These are phyloP conservation scores for Naganishia sp. DNA, from an alignment of 1,284 basidiomycete species.

Conservation along the genomic window DNA sequence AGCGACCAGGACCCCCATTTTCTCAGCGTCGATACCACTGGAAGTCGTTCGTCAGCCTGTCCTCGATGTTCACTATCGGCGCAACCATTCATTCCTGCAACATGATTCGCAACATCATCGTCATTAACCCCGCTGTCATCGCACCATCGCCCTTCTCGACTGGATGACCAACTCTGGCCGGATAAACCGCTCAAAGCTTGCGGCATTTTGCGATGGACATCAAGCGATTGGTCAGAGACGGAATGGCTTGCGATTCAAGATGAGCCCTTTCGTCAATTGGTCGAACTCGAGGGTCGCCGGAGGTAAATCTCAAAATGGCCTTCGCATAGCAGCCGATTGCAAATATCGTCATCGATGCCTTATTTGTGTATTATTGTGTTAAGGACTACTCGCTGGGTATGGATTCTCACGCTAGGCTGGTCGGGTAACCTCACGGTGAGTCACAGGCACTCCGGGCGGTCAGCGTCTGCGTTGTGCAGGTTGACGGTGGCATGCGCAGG, in stretches of 20 bases:
- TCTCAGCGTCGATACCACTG: too few species aligned
- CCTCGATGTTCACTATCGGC: not conserved
- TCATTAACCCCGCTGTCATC: not conserved
- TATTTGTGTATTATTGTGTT: too few species aligned
- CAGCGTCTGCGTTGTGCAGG: too few species aligned
- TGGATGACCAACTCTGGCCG: constrained; percentile 13
- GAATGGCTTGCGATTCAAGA: not conserved
- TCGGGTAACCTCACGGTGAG: too few species aligned
- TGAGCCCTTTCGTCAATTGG: constrained; percentile 16
- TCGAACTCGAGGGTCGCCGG: not conserved
- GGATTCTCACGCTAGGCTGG: too few species aligned
- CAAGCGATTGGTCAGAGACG: constrained; percentile 1
- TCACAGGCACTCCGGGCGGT: too few species aligned
- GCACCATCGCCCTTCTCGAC: not conserved
- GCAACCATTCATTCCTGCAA: not conserved
- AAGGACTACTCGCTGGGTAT: too few species aligned
- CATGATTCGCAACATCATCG: not conserved
- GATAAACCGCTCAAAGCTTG: constrained; percentile 9
- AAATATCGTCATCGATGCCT: too few species aligned
- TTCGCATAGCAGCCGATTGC: too few species aligned
- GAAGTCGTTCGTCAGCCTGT: too few species aligned
- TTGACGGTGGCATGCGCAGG: too few species aligned
- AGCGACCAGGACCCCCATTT: too few species aligned
- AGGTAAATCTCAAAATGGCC: not conserved
- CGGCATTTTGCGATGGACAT: constrained; percentile 1